Evolutionary conservation across 2,329 filamentous ascomycete genomes (phyloP), one percentile per base, ranked within the genome.

Genomic region (Claviceps citrina): DNA sequence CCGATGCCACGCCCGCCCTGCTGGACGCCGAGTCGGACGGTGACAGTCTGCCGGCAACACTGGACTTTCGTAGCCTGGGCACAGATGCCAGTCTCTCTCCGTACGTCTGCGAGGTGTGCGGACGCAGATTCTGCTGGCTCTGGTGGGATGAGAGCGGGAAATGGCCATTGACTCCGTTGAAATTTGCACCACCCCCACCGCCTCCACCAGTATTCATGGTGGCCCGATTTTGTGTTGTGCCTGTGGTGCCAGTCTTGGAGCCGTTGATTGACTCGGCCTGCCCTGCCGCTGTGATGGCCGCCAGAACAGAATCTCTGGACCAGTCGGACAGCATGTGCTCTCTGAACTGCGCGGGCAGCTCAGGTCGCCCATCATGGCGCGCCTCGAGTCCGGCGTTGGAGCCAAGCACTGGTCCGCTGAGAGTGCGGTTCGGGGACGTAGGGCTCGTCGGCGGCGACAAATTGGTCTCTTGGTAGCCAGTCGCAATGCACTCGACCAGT

Each of bases 241-340:
- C 66, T 40, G 66, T 68, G 9, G 74, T 82, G 31, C 73, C 79
- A 1, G 73, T 69, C 46, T 74, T 76, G 3, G 85, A 93, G 18
- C 84, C 85, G 40, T 68, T 82, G 40, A 93, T 63, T 4, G 85
- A 93, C 10, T 74, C 73, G 0, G 82, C 75, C 50, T 79, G 83
- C 50, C 78, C 78, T 37, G 68, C 73, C 41, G 82, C 75, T 43
- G 81, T 76, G 36, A 84, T 70, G 28, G 73, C 68, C 9, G 78
- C 72, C 39, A 91, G 64, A 25, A 81, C 82, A 12, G 67, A 62
- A 18, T 93, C 86, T 52, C 78, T 78, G 30, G 76, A 81, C 89
- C 89, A 95, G 36, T 83, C 74, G 16, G 73, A 66, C 42, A 85
- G 63, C 72, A 95, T 83, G 48, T 84, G 73, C 45, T 91, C 83